Evolutionary conservation across 257 asterid species (phyloP).

Genomic region (Vinca minor): DNA sequence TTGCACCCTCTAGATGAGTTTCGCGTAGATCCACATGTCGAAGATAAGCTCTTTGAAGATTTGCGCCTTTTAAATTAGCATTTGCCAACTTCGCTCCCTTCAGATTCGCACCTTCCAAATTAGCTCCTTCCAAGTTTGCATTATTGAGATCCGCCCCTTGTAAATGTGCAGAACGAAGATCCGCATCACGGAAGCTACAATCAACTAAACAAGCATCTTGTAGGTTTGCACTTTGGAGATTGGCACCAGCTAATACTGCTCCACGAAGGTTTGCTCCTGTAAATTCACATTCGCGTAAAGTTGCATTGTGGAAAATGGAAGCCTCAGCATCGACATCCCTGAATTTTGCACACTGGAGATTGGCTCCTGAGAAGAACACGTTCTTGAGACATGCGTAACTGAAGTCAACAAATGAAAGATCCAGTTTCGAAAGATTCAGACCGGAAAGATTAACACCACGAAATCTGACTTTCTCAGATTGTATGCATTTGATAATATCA

Average conservation of each 20-base stretch:
- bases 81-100: constrained; percentile 89
- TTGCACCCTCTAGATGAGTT: constrained; percentile 75
- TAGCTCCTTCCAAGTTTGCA: constrained; percentile 97
- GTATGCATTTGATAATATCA: constrained; percentile 91
- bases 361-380: constrained; percentile 86
- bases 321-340: constrained; percentile 94
- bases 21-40: constrained; percentile 82
- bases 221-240: constrained; percentile 90
- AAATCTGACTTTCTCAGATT: constrained; percentile 80
- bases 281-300: constrained; percentile 85
- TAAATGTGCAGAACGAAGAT: constrained; percentile 84
- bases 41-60: constrained; percentile 91
- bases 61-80: constrained; percentile 88
- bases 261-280: constrained; percentile 95
- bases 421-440: constrained; percentile 92
- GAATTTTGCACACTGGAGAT: constrained; percentile 90
- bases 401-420: constrained; percentile 84
- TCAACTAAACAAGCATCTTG: constrained; percentile 91
- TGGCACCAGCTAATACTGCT: constrained; percentile 88
- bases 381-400: constrained; percentile 78
- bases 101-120: constrained; percentile 92
- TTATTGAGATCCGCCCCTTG: constrained; percentile 97
- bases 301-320: constrained; percentile 85
- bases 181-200: constrained; percentile 91
- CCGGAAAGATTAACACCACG: constrained; percentile 94